Percentiles rank a stretch among this genome's conserved stretches.
These are phyloP conservation scores for Pichia sorboxylosa DNA, from an alignment of 1,139 yeast species.

Conservation along the genomic window DNA sequence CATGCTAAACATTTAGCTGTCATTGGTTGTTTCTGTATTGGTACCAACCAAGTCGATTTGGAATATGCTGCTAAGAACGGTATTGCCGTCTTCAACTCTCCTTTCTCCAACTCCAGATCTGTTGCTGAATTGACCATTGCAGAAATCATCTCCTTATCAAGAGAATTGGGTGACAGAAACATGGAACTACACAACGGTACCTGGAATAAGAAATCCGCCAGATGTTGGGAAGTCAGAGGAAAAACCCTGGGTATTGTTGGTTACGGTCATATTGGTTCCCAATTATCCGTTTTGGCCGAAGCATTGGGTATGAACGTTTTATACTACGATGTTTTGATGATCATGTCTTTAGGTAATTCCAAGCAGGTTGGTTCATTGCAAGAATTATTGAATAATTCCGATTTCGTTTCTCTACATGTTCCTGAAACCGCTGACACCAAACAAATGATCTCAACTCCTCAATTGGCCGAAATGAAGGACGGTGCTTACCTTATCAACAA, in stretches of 20 bases:
- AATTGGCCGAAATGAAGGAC: slow-evolving; percentile 91
- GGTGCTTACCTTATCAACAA: slow-evolving; percentile 93
- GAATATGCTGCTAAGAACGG: slow-evolving; percentile 88
- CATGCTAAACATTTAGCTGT: slow-evolving; percentile 85
- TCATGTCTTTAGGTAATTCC: slow-evolving; percentile 96
- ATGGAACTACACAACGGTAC: slow-evolving; percentile 93
- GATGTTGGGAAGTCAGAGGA: slow-evolving; percentile 99
- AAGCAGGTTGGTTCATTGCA: slow-evolving; percentile 80
- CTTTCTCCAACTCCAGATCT: slow-evolving; percentile 95
- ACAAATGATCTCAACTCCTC: slow-evolving; percentile 80
- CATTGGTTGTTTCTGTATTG: slow-evolving; percentile 97
- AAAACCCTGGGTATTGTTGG: slow-evolving; percentile 95
- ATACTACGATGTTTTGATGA: slow-evolving; percentile 83
- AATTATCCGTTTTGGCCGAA: slow-evolving; percentile 92
- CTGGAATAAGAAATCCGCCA: slow-evolving; percentile 93
- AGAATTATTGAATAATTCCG: slow-evolving; percentile 70
- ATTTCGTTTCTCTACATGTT: slow-evolving; percentile 87
- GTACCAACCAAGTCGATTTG: slow-evolving; percentile 95
- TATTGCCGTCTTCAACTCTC: slow-evolving; percentile 95
- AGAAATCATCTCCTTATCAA: slow-evolving; percentile 84
- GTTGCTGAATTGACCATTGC: slow-evolving; percentile 97
- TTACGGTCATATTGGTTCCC: slow-evolving; percentile 97
- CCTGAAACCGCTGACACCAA: slow-evolving; percentile 92
- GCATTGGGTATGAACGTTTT: slow-evolving; percentile 96
- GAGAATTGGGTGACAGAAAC: slow-evolving; percentile 96